phyloP scores from a whole-genome alignment of 225 moss, liverwort and hornwort species.

The Physcomitrellopsis africana region DNA sequence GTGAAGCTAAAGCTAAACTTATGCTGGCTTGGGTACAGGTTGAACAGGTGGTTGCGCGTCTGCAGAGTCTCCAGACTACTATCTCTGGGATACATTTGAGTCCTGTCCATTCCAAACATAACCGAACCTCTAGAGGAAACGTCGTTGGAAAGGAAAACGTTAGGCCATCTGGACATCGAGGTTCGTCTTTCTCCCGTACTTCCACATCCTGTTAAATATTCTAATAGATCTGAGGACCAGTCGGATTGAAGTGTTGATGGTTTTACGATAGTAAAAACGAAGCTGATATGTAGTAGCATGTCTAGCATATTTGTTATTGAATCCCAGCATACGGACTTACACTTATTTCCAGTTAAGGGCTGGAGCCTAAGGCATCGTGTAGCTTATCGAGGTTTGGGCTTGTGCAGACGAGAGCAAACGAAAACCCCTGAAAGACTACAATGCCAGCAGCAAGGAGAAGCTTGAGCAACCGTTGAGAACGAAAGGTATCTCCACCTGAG shows the following conservation, averaged over 20 bases:
- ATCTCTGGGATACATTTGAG: constrained; percentile 58
- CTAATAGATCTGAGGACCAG: neutral
- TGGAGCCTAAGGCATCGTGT: neutral
- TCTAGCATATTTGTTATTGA: no score
- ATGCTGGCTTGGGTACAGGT: constrained; percentile 38
- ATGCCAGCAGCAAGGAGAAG: constrained; percentile 20
- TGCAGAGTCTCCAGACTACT: constrained; percentile 55
- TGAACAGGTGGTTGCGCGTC: constrained; percentile 62
- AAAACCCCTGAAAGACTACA: constrained; percentile 13
- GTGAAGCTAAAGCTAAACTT: neutral
- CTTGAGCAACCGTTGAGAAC: constrained; percentile 24
- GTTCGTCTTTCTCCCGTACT: constrained; percentile 21
- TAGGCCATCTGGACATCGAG: constrained; percentile 25
- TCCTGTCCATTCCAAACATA: constrained; percentile 43
- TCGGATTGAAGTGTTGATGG: neutral
- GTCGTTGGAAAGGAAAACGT: constrained; percentile 22
- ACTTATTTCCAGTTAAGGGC: neutral
- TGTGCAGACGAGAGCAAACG: constrained; percentile 29
- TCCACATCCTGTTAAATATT: neutral
- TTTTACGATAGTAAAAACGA: no score
- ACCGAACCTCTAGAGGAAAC: constrained; percentile 26
- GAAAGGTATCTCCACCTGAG: constrained; percentile 32
- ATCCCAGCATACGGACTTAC: no score
- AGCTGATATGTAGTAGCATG: no score
- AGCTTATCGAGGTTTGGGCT: constrained; percentile 8